Base-by-base conservation (phyloP, 148 eudicot genomes). In the Diospyros kaki region DNA sequence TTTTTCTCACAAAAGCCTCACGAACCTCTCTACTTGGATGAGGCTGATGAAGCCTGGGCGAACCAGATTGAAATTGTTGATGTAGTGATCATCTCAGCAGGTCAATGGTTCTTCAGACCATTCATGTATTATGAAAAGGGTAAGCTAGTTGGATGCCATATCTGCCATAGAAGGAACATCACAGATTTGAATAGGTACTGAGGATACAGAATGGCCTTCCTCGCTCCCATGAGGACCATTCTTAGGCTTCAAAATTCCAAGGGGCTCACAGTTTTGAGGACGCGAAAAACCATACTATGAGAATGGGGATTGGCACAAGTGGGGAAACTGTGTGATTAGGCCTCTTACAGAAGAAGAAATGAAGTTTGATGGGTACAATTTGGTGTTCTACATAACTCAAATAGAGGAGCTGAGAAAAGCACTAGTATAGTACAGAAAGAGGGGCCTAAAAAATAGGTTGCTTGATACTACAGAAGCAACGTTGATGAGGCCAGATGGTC, bases 401-500 rank as follows among this genome's bases (percentile, higher is more conserved):
- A 42, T 81, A 43, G 80, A 80, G 28, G 88, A 73, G 66, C 72
- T 85, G 44, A 68, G 58, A 17, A 64, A 58, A 43, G 88, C 85
- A 5, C 66, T 75, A 59, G 77, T 54, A 41, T 50, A 52, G 55
- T 86, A 77, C 74, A 80, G 74, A 10, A 11, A 48, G 56, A 85
- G 81, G 41, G 88, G 88, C 55, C 15, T 75, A 42, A 81, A 63
- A 58, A 83, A 78, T 55, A 68, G 76, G 68, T 75, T 80, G 38
- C 59, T 85, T 28, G 90, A 87, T 71, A 72, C 80, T 73, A 86
- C 90, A 6, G 81, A 46, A 52, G 78, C 83, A 14, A 82, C 80
- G 84, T 39, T 81, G 69, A n/a, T 84, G 84, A 82, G 87, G 75
- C 83, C 87, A 3, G 90, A 87, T 15, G 87, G 90, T 56, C 90